phyloP scores from a whole-genome alignment of 2,329 filamentous ascomycete genomes.

The Colletotrichum sidae region DNA sequence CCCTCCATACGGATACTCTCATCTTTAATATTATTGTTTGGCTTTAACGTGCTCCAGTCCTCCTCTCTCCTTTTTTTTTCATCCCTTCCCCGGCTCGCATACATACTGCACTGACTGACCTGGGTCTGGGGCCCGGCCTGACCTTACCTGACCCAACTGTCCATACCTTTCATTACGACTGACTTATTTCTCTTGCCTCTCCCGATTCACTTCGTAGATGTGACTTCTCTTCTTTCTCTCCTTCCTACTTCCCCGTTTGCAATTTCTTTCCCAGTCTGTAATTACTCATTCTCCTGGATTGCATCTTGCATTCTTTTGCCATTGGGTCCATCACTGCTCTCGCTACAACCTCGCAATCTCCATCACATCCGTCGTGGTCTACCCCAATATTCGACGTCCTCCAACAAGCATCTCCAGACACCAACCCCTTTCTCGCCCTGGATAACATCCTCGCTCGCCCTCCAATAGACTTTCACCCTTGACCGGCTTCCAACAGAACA shows the following conservation, averaged over 20 bases:
- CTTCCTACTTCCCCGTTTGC: slow-evolving; percentile 34
- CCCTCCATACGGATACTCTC: slow-evolving; percentile 22
- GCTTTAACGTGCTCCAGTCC: slow-evolving; percentile 37
- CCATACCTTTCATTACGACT: slow-evolving; percentile 21
- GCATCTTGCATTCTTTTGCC: slow-evolving; percentile 21
- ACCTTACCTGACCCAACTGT: slow-evolving; percentile 29
- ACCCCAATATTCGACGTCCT: not conserved
- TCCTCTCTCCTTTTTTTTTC: slow-evolving; percentile 25
- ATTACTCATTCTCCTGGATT: slow-evolving; percentile 26
- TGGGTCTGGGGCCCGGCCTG: not conserved
- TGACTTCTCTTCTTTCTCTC: slow-evolving; percentile 17
- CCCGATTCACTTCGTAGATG: slow-evolving; percentile 31
- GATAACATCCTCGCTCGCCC: slow-evolving; percentile 25
- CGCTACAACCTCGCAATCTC: slow-evolving; percentile 27
- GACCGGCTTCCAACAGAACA: slow-evolving; percentile 8
- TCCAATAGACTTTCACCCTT: slow-evolving; percentile 37
- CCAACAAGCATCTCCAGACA: slow-evolving; percentile 3
- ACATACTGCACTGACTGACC: slow-evolving; percentile 32
- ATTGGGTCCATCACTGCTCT: slow-evolving; percentile 11
- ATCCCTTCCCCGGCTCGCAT: slow-evolving; percentile 32
- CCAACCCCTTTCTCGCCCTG: slow-evolving; percentile 1
- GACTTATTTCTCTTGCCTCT: slow-evolving; percentile 38
- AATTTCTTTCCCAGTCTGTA: slow-evolving; percentile 38
- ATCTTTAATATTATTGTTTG: slow-evolving; percentile 35
- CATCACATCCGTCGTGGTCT: not conserved